Base-by-base conservation (phyloP, 2,329 filamentous ascomycete species). In the Sphaerostilbella broomeana region DNA sequence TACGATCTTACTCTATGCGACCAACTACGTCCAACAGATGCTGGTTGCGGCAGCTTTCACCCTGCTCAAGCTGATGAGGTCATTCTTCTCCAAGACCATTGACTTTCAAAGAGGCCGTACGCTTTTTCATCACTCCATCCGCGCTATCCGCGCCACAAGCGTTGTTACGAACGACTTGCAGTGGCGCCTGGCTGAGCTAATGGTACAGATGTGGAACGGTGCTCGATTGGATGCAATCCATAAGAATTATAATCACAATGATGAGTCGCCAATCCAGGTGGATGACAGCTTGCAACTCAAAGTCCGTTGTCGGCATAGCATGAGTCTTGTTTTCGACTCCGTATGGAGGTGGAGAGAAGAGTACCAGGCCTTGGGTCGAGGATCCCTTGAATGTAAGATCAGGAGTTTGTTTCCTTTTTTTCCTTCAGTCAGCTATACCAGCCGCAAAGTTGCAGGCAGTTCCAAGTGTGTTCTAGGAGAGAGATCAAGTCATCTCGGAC, bases 261-360 rank as follows among this genome's bases (percentile, higher is more conserved):
- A 77, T 44, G 59, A 67, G 28, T 58, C 63, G 2, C 64, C 72
- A 13, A 63, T 68, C 29, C 61, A 69, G 25, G 68, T 82, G 28
- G 83, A 88, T 51, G 81, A 86, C 50, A 83, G 74, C 45, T 65
- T 90, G 29, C 82, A 88, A 56, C 72, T 92, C 34, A 86, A 87
- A 55, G 83, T 90, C n/a, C 77, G 85, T 35, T 88, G 84, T 51
- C 73, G 85, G 17, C 86, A 87, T 69, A 89, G 84, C 60, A 86
- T 90, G 79, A 88, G 83, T 58, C 73, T 89, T 11, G 79, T 92
- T 2, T 90, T 86, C 53, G 85, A 92, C 61, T 86, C 82, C 10
- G 84, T 88, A 35, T 90, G 85, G 85, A 75, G 85, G 46, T 92
- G 85, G 85, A 75, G 86, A 50, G 82, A 86, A 56, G 84, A 89